Conservation (phyloP, 83 land plant species). For the Picea engelmannii region DNA sequence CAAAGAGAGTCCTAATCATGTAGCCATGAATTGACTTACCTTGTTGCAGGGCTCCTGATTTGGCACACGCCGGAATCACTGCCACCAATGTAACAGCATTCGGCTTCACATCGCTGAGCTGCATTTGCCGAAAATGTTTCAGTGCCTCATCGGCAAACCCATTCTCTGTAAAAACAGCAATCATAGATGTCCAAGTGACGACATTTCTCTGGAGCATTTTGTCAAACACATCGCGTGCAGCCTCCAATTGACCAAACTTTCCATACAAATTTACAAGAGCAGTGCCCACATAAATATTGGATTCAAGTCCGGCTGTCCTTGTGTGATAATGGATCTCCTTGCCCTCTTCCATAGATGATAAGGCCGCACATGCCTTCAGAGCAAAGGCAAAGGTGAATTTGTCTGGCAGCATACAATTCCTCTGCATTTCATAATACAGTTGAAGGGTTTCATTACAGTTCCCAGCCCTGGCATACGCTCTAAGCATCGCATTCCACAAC, state of each 20-base stretch:
- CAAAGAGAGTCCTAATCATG: slow-evolving; percentile 19
- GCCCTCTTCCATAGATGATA: no score
- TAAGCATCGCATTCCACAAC: slow-evolving; percentile 31
- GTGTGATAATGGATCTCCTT: no score
- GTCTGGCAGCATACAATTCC: no score
- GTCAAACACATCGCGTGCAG: slow-evolving; percentile 58
- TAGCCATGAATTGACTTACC: slow-evolving; percentile 51
- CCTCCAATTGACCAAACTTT: slow-evolving; percentile 55
- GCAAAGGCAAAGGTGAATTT: no score
- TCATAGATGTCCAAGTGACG: slow-evolving; percentile 65
- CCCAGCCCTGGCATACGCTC: slow-evolving; percentile 26
- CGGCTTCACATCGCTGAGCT: slow-evolving; percentile 21
- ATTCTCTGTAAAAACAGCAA: slow-evolving; percentile 65
- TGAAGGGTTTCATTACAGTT: slow-evolving; percentile 18
- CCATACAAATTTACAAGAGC: neutral
- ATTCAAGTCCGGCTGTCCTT: no score
- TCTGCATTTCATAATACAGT: slow-evolving; percentile 10
- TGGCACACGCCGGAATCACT: slow-evolving; percentile 61
- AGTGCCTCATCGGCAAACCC: slow-evolving; percentile 48
- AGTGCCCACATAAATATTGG: no score
- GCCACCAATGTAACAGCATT: slow-evolving; percentile 44
- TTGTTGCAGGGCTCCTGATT: slow-evolving; percentile 46
- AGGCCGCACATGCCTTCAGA: no score
- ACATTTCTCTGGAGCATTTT: slow-evolving; percentile 56
- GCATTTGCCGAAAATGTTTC: slow-evolving; percentile 34